These are phyloP conservation scores for Rhodomyrtus psidioides DNA, from an alignment of 441 rosid species.

Conservation along the genomic window DNA sequence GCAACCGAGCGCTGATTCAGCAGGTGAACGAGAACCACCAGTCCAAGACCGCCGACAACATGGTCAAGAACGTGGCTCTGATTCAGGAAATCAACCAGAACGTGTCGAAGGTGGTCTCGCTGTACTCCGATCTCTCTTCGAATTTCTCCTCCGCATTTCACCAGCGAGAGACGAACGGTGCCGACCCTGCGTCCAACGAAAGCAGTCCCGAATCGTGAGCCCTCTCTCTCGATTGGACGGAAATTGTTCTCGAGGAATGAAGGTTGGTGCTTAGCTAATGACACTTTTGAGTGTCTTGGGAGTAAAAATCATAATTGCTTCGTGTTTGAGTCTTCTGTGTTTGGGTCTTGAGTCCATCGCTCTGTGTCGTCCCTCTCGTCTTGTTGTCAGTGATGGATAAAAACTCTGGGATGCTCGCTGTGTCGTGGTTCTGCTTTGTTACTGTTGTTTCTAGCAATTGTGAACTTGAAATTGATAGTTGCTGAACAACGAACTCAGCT, in stretches of 20 bases:
- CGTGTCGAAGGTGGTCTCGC: constrained; percentile 65
- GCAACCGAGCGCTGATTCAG: constrained; percentile 69
- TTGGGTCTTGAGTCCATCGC: background rate
- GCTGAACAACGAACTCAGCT: background rate
- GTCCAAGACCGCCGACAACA: constrained; percentile 63
- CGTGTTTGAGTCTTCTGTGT: background rate
- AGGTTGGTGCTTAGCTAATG: background rate
- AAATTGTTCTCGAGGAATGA: background rate
- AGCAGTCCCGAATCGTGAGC: background rate
- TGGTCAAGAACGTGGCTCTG: constrained; percentile 83
- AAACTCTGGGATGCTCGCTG: background rate
- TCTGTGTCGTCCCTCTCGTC: background rate
- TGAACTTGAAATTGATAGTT: background rate
- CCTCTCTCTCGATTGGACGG: background rate
- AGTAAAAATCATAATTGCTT: background rate
- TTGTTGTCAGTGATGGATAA: background rate
- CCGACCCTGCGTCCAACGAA: background rate
- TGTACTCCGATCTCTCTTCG: constrained; percentile 64
- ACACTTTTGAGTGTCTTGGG: background rate
- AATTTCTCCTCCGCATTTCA: constrained; percentile 35
- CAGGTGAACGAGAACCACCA: constrained; percentile 93
- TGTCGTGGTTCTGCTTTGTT: background rate
- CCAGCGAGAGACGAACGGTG: background rate
- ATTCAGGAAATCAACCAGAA: constrained; percentile 83
- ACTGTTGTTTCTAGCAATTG: background rate